Conservation (phyloP, 1,284 basidiomycete species). For the Ustilago curta region DNA sequence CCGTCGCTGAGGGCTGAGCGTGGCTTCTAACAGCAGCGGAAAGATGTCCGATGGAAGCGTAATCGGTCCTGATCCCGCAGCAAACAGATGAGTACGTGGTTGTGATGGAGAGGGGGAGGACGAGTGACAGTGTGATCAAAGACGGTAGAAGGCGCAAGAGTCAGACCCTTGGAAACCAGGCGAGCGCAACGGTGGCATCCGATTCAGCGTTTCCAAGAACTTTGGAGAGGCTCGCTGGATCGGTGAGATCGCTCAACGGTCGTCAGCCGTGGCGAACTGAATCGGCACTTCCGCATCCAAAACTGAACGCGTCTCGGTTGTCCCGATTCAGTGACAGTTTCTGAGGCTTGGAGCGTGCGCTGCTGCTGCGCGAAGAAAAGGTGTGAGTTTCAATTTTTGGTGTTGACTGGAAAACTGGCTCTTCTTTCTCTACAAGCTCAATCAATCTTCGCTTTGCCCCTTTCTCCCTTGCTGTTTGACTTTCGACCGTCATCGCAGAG, state of each 20-base stretch:
- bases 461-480: not conserved
- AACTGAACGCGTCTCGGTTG: constrained; percentile 1
- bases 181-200: not conserved
- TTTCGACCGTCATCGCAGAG: constrained; percentile 4
- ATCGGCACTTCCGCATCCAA: constrained; percentile 4
- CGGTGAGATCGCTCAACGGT: constrained; percentile 2
- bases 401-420: not conserved
- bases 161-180: not conserved
- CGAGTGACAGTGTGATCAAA: not conserved
- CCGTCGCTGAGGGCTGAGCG: not conserved
- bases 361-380: constrained; percentile 2
- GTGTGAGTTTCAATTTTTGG: not conserved
- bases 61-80: no score
- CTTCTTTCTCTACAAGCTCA: not conserved
- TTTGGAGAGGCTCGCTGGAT: not conserved
- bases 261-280: not conserved
- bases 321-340: not conserved
- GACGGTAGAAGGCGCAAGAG: not conserved
- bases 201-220: not conserved
- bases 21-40: not conserved
- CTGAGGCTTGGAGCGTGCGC: constrained; percentile 5
- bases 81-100: not conserved
- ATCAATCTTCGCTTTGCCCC: not conserved
- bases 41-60: not conserved
- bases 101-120: not conserved